Percentiles rank a stretch among this genome's conserved stretches.
Evolutionary conservation across 1,139 yeast genomes (phyloP).

Genomic region (Debaryomycetaceae sp.): DNA sequence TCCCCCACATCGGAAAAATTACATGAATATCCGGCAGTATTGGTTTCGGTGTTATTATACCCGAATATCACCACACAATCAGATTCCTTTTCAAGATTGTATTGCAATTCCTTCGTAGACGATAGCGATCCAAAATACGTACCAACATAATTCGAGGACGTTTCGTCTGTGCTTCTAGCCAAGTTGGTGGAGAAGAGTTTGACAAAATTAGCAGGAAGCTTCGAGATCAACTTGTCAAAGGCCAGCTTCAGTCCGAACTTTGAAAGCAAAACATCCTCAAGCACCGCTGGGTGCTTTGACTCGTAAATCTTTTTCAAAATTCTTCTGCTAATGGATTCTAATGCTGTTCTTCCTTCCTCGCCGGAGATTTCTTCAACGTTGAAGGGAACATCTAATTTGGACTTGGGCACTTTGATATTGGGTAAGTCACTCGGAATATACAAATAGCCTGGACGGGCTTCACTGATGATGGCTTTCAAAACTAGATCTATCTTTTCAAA

Average conservation of each 20-base stretch:
- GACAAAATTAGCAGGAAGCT: slow-evolving; percentile 23
- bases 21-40: slow-evolving; percentile 42
- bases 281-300: slow-evolving; percentile 55
- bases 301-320: slow-evolving; percentile 50
- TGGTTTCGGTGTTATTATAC: slow-evolving; percentile 49
- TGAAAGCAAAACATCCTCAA: slow-evolving; percentile 64
- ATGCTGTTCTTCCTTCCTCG: slow-evolving; percentile 25
- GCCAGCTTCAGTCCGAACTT: slow-evolving; percentile 45
- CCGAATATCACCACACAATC: slow-evolving; percentile 56
- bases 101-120: slow-evolving; percentile 15
- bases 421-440: slow-evolving; percentile 72
- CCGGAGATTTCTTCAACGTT: slow-evolving; percentile 11
- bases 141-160: slow-evolving; percentile 56
- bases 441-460: slow-evolving; percentile 76
- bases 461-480: slow-evolving; percentile 48
- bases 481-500: slow-evolving; percentile 55
- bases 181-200: slow-evolving; percentile 29
- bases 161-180: slow-evolving; percentile 65
- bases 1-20: slow-evolving; percentile 20
- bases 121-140: slow-evolving; percentile 50
- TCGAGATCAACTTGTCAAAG: slow-evolving; percentile 44
- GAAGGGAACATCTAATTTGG: slow-evolving; percentile 17
- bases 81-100: slow-evolving; percentile 30
- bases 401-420: slow-evolving; percentile 42
- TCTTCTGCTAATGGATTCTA: slow-evolving; percentile 37